Conservation (phyloP, 2,329 filamentous ascomycete species). For the Fusarium torreyae region DNA sequence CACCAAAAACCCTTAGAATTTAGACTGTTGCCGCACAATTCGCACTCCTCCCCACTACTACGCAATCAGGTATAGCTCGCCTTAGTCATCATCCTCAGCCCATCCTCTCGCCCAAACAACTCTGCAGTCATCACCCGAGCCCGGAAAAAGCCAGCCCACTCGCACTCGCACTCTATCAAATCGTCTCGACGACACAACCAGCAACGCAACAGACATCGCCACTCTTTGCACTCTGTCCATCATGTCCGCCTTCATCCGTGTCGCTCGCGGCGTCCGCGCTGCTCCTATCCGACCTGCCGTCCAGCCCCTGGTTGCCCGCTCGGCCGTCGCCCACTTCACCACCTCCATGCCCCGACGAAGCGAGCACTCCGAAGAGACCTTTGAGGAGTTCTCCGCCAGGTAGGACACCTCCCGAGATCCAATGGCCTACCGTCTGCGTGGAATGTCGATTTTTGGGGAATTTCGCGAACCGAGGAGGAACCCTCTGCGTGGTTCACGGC, state of each 20-base stretch:
- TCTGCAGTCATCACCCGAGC: slow-evolving; percentile 53
- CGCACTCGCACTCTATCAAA: slow-evolving; percentile 41
- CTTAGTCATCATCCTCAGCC: slow-evolving; percentile 56
- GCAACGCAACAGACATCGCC: slow-evolving; percentile 40
- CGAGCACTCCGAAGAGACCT: slow-evolving; percentile 93
- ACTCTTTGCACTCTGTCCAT: slow-evolving; percentile 59
- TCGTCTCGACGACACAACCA: slow-evolving; percentile 19
- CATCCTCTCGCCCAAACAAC: slow-evolving; percentile 52
- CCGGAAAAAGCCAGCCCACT: slow-evolving; percentile 47
- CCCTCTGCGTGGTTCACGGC: slow-evolving; percentile 23
- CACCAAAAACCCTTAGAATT: not conserved
- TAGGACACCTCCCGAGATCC: slow-evolving; percentile 64
- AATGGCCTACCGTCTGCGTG: slow-evolving; percentile 35
- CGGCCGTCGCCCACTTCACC: slow-evolving; percentile 74
- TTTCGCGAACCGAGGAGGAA: slow-evolving; percentile 10
- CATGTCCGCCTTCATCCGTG: slow-evolving; percentile 79
- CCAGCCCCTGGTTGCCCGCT: slow-evolving; percentile 69
- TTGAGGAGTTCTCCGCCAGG: slow-evolving; percentile 98
- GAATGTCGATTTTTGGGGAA: slow-evolving; percentile 1
- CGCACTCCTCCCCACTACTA: slow-evolving; percentile 47
- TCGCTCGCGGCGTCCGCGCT: slow-evolving; percentile 78
- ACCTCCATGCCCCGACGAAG: slow-evolving; percentile 70
- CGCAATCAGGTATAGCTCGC: slow-evolving; percentile 47
- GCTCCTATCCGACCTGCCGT: slow-evolving; percentile 72
- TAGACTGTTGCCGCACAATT: slow-evolving; percentile 39